A percentile compares a stretch with the other conserved stretches of the same genome.
These are phyloP conservation scores for Suillus bovinus DNA, from an alignment of 768 basidiomycete species.

Conservation along the genomic window DNA sequence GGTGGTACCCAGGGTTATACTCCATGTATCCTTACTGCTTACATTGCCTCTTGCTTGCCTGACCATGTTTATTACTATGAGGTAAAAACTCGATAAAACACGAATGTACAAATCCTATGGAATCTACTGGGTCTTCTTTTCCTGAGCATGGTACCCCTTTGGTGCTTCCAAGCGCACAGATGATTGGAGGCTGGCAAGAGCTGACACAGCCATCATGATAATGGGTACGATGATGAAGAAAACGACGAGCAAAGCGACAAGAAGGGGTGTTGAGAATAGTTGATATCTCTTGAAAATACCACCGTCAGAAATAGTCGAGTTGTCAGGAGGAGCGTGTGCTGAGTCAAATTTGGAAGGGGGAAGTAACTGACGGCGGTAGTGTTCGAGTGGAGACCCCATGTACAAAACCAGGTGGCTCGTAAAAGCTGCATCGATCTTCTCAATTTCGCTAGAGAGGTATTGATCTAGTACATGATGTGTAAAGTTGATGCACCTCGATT, in stretches of 20 bases:
- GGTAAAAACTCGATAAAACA: background rate
- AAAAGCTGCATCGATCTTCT: slow-evolving; percentile 46
- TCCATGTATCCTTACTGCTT: slow-evolving; percentile 28
- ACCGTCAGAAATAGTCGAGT: slow-evolving; percentile 43
- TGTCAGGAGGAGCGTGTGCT: slow-evolving; percentile 25
- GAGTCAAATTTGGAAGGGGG: slow-evolving; percentile 31
- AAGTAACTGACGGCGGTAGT: slow-evolving; percentile 43
- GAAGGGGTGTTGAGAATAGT: slow-evolving; percentile 74
- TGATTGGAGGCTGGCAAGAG: slow-evolving; percentile 74
- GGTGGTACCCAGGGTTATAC: no score
- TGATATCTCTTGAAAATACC: slow-evolving; percentile 77
- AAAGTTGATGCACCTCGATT: background rate
- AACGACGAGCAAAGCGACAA: slow-evolving; percentile 59
- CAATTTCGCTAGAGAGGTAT: slow-evolving; percentile 50
- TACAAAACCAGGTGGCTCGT: slow-evolving; percentile 69
- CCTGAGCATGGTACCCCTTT: slow-evolving; percentile 65
- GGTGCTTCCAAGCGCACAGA: slow-evolving; percentile 62
- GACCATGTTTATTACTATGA: slow-evolving; percentile 5
- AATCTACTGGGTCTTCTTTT: slow-evolving; percentile 74
- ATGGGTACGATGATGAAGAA: slow-evolving; percentile 72
- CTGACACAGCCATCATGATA: slow-evolving; percentile 59
- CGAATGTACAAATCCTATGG: slow-evolving; percentile 17
- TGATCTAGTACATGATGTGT: slow-evolving; percentile 36
- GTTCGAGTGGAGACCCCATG: slow-evolving; percentile 48
- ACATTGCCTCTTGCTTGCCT: slow-evolving; percentile 18